Percentiles rank a stretch among this genome's conserved stretches.
These are phyloP conservation scores for Sarocladium oryzae DNA, from an alignment of 2,329 filamentous ascomycete species.

Conservation along the genomic window DNA sequence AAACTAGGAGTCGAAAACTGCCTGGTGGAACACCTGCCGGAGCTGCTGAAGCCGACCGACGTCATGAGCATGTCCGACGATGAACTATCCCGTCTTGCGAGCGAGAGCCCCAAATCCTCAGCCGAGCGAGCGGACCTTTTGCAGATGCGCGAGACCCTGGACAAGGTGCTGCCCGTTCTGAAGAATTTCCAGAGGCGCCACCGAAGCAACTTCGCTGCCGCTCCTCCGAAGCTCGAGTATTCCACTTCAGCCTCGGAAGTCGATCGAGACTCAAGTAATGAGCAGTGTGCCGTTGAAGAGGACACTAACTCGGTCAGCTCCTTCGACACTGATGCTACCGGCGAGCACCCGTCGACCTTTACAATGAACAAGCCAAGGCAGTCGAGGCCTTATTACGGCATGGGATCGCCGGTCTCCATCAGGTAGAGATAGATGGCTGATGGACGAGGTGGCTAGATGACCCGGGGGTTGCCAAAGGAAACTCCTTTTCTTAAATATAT, in stretches of 20 bases:
- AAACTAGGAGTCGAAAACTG: slow-evolving; percentile 24
- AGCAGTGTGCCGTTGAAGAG: neutral
- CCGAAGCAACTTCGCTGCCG: neutral
- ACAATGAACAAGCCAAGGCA: neutral
- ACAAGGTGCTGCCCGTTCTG: neutral
- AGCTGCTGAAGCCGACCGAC: slow-evolving; percentile 15
- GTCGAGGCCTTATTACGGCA: too few relatives aligned
- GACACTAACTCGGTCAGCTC: too few relatives aligned
- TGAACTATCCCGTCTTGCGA: slow-evolving; percentile 10
- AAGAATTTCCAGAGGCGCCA: neutral
- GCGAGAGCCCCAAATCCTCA: slow-evolving; percentile 7
- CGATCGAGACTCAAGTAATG: neutral
- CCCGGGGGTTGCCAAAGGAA: too few relatives aligned
- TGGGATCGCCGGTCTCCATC: too few relatives aligned
- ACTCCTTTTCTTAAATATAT: too few relatives aligned
- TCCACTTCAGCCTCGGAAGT: neutral
- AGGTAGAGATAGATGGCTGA: too few relatives aligned
- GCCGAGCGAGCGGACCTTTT: neutral
- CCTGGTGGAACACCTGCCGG: slow-evolving; percentile 21
- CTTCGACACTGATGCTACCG: too few relatives aligned
- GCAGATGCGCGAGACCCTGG: slow-evolving; percentile 1
- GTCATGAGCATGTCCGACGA: slow-evolving; percentile 14
- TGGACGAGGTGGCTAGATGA: too few relatives aligned
- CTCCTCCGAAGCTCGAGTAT: too few relatives aligned
- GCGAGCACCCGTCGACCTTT: neutral